Percentiles rank a stretch among this genome's conserved stretches.
phyloP scores from a whole-genome alignment of 345 rosid genomes.

The Populus alba region DNA sequence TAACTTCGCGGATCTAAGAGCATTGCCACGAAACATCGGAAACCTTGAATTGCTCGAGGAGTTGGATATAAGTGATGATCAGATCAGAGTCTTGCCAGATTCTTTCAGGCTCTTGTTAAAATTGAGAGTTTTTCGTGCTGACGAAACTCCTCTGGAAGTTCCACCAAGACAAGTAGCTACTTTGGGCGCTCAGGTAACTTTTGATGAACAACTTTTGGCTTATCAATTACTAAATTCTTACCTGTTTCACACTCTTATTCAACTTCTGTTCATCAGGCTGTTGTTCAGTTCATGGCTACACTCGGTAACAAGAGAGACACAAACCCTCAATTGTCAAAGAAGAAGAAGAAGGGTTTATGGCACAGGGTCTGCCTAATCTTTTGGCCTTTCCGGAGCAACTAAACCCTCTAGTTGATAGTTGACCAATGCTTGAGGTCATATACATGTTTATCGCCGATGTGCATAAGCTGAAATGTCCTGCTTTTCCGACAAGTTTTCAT shows the following conservation, averaged over 20 bases:
- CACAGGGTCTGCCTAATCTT: conserved; percentile 24
- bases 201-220: neutral
- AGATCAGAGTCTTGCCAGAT: conserved; percentile 53
- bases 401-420: neutral
- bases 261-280: conserved; percentile 39
- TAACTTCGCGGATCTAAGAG: conserved; percentile 64
- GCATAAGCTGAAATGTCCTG: neutral
- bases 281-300: conserved; percentile 49
- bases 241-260: neutral
- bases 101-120: conserved; percentile 50
- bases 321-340: conserved; percentile 20
- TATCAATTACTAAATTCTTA: neutral
- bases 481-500: neutral
- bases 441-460: neutral
- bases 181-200: conserved; percentile 59
- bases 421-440: neutral
- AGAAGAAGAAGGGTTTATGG: conserved; percentile 37
- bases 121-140: conserved; percentile 44
- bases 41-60: conserved; percentile 72
- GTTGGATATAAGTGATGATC: conserved; percentile 64
- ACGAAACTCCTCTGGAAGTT: conserved; percentile 61
- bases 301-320: conserved; percentile 29
- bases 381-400: conserved; percentile 15
- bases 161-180: conserved; percentile 52
- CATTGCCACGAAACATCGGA: conserved; percentile 58